Base-by-base conservation (phyloP, 1,139 yeast species). In the Zhuliangozyma parablackwelliae region DNA sequence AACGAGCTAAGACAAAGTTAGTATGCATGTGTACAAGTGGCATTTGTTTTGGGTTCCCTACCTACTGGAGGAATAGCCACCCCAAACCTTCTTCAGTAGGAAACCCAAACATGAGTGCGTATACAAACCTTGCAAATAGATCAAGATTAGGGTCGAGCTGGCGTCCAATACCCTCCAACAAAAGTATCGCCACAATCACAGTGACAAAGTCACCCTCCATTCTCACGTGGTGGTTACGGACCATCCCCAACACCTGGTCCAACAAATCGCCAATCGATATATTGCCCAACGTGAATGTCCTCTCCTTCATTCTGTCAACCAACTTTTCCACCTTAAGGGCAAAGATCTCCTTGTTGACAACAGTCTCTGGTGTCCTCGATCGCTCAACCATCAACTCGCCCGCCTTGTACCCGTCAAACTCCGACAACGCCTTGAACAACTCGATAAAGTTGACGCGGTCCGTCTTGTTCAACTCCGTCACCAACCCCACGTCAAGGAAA, bases 201-300 rank as follows among this genome's bases (percentile, higher is more conserved):
- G 96, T 88, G 33, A 92, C 82, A 54, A 92, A 92, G 57, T 92
- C 98, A 7, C 96, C 95, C 54, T 92, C 99, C 96, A 94, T 86
- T 54, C 97, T 74, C 16, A 92, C 98, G 58, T 94, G 99, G 57
- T 92, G 98, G 12, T 71, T 69, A 41, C 97, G 72, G 12, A 94
- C 97, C 97, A 92, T 89, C 2, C 81, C 69, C 42, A 92, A 70
- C 68, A 92, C 92, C 53, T 81, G 85, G 48, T 89, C 94, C 41
- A 92, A 67, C 42, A 94, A 69, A 54, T 90, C 97, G 3, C 97
- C 97, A 44, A 92, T 85, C 34, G 94, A 84, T 20, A 94, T 84
- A 37, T 88, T 85, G 0, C 98, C 98, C 38, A 92, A 66, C 0
- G 97, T 88, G 56, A 92, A 92, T 0, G 98, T 90, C 40, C 96